Percentiles rank a stretch among this genome's conserved stretches.
Evolutionary conservation across 2,329 filamentous ascomycete species (phyloP).

Genomic region (Aureobasidium sp.): DNA sequence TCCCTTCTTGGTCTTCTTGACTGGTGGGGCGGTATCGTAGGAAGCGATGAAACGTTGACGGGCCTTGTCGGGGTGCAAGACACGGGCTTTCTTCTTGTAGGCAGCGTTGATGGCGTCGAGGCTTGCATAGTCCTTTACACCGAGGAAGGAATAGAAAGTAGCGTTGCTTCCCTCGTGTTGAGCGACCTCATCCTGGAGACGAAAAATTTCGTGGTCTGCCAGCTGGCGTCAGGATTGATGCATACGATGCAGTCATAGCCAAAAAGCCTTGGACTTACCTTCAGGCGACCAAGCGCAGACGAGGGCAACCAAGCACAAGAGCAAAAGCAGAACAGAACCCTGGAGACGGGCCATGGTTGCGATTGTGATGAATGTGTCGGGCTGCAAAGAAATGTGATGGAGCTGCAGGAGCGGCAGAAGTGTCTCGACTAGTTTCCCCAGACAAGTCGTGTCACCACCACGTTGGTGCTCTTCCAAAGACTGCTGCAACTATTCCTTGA

Average conservation of each 20-base stretch:
- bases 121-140: constrained; percentile 62
- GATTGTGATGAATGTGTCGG: constrained; percentile 6
- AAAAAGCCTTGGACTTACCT: constrained; percentile 45
- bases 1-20: constrained; percentile 27
- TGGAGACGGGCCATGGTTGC: constrained; percentile 61
- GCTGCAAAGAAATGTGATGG: constrained; percentile 19
- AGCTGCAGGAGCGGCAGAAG: constrained; percentile 14
- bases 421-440: constrained; percentile 9
- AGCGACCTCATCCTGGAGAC: constrained; percentile 78
- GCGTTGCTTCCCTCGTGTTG: constrained; percentile 66
- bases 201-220: constrained; percentile 94
- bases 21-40: constrained; percentile 50
- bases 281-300: constrained; percentile 79
- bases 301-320: constrained; percentile 60
- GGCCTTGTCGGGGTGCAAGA: constrained; percentile 92
- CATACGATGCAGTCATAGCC: not conserved
- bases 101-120: constrained; percentile 89
- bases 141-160: constrained; percentile 92
- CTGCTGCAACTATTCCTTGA: too few relatives aligned
- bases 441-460: constrained; percentile 7
- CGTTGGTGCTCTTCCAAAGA: not conserved
- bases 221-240: not conserved
- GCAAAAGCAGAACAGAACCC: constrained; percentile 59
- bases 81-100: constrained; percentile 78
- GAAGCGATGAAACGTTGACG: constrained; percentile 72